Evolutionary conservation across 768 basidiomycete genomes (phyloP).

Genomic region (Sporobolomyces roseus): DNA sequence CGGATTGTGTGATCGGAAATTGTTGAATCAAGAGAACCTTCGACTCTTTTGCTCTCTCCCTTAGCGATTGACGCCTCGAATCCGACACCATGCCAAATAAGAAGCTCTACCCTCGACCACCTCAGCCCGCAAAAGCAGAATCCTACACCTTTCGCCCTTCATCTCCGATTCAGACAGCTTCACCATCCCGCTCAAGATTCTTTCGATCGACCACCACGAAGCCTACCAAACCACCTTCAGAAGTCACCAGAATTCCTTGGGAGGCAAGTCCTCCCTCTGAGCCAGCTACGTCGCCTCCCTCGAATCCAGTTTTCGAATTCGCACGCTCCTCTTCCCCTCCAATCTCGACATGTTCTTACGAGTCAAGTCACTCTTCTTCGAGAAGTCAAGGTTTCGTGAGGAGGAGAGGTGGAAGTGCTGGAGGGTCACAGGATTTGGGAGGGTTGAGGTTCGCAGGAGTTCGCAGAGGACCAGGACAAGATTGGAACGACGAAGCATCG

Average conservation of each 20-base stretch:
- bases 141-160: background rate
- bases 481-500: no score
- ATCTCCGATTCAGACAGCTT: background rate
- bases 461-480: no score
- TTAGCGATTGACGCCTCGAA: background rate
- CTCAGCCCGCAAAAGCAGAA: background rate
- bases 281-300: background rate
- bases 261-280: background rate
- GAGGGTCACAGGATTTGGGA: background rate
- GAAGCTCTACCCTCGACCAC: conserved; percentile 7
- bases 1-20: no score
- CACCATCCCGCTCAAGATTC: background rate
- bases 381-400: background rate
- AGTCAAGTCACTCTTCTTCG: background rate
- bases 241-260: background rate
- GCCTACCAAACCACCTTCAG: background rate
- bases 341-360: background rate
- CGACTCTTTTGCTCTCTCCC: background rate
- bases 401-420: background rate
- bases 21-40: background rate
- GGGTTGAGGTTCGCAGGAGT: no score
- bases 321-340: conserved; percentile 4
- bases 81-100: conserved; percentile 1
- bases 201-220: background rate
- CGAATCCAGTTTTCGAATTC: background rate